phyloP scores from a whole-genome alignment of 352 stramenopile genomes.

The Globisporangium carolinianum region DNA sequence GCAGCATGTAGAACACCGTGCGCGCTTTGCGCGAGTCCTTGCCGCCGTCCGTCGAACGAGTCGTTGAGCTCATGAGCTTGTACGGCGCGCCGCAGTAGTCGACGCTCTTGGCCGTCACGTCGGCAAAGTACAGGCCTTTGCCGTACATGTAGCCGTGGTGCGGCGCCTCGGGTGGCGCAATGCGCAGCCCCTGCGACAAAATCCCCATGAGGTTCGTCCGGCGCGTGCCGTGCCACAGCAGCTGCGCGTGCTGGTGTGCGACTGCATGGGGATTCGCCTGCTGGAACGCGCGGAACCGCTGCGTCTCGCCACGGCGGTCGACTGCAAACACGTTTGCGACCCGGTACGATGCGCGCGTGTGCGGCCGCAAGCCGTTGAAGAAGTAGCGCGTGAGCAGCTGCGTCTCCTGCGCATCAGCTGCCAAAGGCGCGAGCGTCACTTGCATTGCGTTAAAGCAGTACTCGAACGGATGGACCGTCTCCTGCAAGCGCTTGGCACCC shows the following conservation, averaged over 20 bases:
- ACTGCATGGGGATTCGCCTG: slow-evolving; percentile 23
- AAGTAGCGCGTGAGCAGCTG: slow-evolving; percentile 59
- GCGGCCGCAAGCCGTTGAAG: slow-evolving; percentile 32
- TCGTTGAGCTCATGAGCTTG: slow-evolving; percentile 21
- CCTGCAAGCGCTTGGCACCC: slow-evolving; percentile 37
- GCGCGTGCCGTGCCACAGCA: slow-evolving; percentile 83
- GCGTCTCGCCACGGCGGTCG: slow-evolving; percentile 46
- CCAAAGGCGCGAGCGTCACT: slow-evolving; percentile 38
- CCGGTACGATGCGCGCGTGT: slow-evolving; percentile 26
- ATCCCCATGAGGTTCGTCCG: slow-evolving; percentile 86
- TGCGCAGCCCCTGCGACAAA: slow-evolving; percentile 75
- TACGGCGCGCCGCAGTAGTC: slow-evolving; percentile 64
- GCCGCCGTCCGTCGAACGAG: neutral
- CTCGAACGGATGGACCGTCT: slow-evolving; percentile 48
- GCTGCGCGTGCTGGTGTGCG: slow-evolving; percentile 30
- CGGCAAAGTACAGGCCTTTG: slow-evolving; percentile 85
- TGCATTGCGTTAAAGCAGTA: slow-evolving; percentile 76
- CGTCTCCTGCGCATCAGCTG: slow-evolving; percentile 22
- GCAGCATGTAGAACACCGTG: slow-evolving; percentile 60
- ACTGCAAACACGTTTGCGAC: slow-evolving; percentile 66
- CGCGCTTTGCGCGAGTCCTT: slow-evolving; percentile 33
- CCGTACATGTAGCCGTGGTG: slow-evolving; percentile 77
- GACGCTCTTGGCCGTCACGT: slow-evolving; percentile 70
- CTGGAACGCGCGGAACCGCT: slow-evolving; percentile 41
- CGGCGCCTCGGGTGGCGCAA: slow-evolving; percentile 80